Conservation (phyloP, 2,329 filamentous ascomycete species). For the Boeremia exigua region DNA sequence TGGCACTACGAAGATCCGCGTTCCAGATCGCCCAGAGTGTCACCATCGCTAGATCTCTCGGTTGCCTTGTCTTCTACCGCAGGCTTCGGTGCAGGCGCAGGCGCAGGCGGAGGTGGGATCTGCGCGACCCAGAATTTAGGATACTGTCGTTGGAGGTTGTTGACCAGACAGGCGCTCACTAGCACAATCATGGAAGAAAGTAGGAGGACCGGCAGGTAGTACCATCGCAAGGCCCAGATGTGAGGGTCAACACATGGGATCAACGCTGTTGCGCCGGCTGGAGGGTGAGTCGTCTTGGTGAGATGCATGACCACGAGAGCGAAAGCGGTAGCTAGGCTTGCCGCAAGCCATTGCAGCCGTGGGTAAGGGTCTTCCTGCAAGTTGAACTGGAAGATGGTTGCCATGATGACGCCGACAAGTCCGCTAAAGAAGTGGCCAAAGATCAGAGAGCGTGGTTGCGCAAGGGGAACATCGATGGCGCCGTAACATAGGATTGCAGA, state of each 20-base stretch:
- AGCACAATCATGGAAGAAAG: slow-evolving; percentile 51
- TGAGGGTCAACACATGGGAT: slow-evolving; percentile 49
- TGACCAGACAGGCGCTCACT: slow-evolving; percentile 49
- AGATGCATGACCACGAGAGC: slow-evolving; percentile 55
- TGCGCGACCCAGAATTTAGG: slow-evolving; percentile 56
- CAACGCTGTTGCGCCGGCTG: slow-evolving; percentile 55
- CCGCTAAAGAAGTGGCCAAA: slow-evolving; percentile 55
- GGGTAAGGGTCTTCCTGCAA: slow-evolving; percentile 35
- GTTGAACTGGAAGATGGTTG: slow-evolving; percentile 52
- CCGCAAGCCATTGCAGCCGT: slow-evolving; percentile 52
- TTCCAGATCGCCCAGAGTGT: slow-evolving; percentile 25
- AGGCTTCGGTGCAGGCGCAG: slow-evolving; percentile 19
- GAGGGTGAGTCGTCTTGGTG: slow-evolving; percentile 56
- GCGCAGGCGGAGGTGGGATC: slow-evolving; percentile 29
- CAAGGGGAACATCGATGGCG: slow-evolving; percentile 52
- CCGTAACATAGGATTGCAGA: slow-evolving; percentile 56
- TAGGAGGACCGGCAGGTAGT: slow-evolving; percentile 51
- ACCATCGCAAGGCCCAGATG: slow-evolving; percentile 52
- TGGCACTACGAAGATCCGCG: slow-evolving; percentile 17
- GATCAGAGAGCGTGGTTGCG: slow-evolving; percentile 54
- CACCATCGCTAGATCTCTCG: slow-evolving; percentile 18
- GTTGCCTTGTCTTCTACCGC: slow-evolving; percentile 18
- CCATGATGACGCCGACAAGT: slow-evolving; percentile 51
- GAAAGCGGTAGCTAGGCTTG: slow-evolving; percentile 50
- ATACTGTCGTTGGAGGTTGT: slow-evolving; percentile 54